Evolutionary conservation across 2,329 filamentous ascomycete genomes (phyloP), one percentile per base, ranked within the genome.

Genomic region (Colletotrichum melonis): DNA sequence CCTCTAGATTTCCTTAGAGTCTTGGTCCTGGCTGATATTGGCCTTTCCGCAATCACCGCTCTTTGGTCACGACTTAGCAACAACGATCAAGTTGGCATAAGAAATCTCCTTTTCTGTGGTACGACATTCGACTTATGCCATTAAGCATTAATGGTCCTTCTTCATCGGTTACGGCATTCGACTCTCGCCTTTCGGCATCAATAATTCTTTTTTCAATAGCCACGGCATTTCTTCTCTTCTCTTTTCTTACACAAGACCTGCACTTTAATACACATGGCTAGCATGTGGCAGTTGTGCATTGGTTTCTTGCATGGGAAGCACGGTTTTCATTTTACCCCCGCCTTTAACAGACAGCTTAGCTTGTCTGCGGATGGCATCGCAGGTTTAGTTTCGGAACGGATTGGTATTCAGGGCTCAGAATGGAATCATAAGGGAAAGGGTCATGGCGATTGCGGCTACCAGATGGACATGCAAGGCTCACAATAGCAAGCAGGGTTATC

Each of bases 311-410:
- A 22, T 5, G 12, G 7, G 12, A 35, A 49, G 12, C 55, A 32
- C 11, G 26, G 30, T 42, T 19, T 42, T 24, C 22, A 1, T 19
- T 22, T 38, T 26, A 16, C 67, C 65, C 52, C 63, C 26, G 42
- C 69, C 42, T 52, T 26, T 69, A 69, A 72, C 69, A 32, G 52
- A 63, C 65, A 69, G 28, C 69, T 52, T 63, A 58, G 65, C 46
- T 54, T 72, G 65, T 72, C 54, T 24, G 12, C 24, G 7, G 9
- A 32, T 28, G n/a, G 57, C 22, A 42, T 28, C 49, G 28, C 11
- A 7, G 42, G 42, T 5, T 49, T 49, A 4, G 19, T 49, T 22
- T n/a, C 16, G n/a, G n/a, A 28, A 24, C 4, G 9, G 7, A 19
- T 5, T 9, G 5, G 2, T 12, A 32, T 26, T 5, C 62, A 38